Conservation (phyloP, 768 basidiomycete genomes). For the Hysterangium stoloniferum region DNA sequence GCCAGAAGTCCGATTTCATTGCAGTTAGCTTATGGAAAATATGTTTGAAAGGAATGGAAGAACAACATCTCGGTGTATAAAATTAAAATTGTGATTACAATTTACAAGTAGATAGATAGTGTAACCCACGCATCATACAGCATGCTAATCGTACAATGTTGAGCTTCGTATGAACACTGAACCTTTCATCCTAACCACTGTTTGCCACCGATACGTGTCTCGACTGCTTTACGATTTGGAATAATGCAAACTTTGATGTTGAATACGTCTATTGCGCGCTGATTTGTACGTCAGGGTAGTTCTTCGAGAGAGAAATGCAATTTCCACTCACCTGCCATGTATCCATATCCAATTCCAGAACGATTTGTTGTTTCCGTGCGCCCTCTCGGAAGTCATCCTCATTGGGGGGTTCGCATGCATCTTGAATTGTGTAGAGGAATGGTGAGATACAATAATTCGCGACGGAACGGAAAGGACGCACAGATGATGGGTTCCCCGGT, state of each 20-base stretch:
- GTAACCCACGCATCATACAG: too few relatives aligned
- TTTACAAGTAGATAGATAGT: too few relatives aligned
- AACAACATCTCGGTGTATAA: too few relatives aligned
- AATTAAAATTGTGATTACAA: too few relatives aligned
- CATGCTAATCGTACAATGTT: too few relatives aligned
- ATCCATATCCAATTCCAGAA: slow-evolving; percentile 86
- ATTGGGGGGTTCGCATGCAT: slow-evolving; percentile 53
- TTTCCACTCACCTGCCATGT: slow-evolving; percentile 66
- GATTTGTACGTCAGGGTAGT: slow-evolving; percentile 3
- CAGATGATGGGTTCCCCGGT: slow-evolving; percentile 68
- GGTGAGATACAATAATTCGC: background rate
- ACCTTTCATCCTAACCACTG: too few relatives aligned
- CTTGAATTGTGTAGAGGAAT: slow-evolving; percentile 28
- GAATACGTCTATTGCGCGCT: slow-evolving; percentile 87
- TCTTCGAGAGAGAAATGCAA: background rate
- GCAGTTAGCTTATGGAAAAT: too few relatives aligned
- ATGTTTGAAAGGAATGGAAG: too few relatives aligned
- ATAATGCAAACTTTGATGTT: slow-evolving; percentile 69
- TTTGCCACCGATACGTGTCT: slow-evolving; percentile 49
- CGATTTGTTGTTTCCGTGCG: slow-evolving; percentile 72
- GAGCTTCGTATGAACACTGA: too few relatives aligned
- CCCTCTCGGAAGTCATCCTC: slow-evolving; percentile 57
- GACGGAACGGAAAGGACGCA: slow-evolving; percentile 29
- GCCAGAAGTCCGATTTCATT: too few relatives aligned
- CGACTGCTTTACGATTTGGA: slow-evolving; percentile 59